Percentiles rank a stretch among this genome's conserved stretches.
These are phyloP conservation scores for Zasmidium angulare DNA, from an alignment of 2,329 filamentous ascomycete genomes.

Conservation along the genomic window DNA sequence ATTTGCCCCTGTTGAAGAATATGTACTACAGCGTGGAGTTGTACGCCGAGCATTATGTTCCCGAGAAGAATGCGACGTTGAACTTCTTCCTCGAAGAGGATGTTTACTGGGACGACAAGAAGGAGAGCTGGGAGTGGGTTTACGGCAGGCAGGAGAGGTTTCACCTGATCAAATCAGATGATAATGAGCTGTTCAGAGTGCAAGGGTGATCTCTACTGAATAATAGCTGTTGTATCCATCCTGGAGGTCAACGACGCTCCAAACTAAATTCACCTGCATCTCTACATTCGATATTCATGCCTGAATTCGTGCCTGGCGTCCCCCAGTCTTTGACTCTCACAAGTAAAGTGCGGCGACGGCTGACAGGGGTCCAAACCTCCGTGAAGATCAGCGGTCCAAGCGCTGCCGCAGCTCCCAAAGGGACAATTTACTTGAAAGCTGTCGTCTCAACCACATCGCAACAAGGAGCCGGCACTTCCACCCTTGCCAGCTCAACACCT, in stretches of 20 bases:
- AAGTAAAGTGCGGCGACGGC: not conserved
- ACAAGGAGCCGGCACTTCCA: not conserved
- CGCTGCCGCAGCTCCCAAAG: not conserved
- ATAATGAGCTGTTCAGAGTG: not conserved
- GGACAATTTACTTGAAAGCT: not conserved
- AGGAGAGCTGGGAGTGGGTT: slow-evolving; percentile 20
- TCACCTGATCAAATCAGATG: slow-evolving; percentile 15
- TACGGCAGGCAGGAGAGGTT: slow-evolving; percentile 23
- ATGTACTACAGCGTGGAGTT: slow-evolving; percentile 24
- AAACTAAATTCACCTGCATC: no score
- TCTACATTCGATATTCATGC: not conserved
- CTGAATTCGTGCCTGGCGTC: not conserved
- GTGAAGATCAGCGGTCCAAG: not conserved
- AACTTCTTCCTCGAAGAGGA: slow-evolving; percentile 24
- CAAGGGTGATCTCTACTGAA: not conserved
- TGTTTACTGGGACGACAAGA: slow-evolving; percentile 21
- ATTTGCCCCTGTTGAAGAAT: slow-evolving; percentile 18
- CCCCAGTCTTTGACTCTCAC: not conserved
- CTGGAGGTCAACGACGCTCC: no score
- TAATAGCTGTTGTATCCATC: no score
- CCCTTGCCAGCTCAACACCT: not conserved
- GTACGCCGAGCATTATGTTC: slow-evolving; percentile 20
- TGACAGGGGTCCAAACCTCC: not conserved
- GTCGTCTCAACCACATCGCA: not conserved
- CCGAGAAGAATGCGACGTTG: slow-evolving; percentile 17